Evolutionary conservation across 2,329 filamentous ascomycete genomes (phyloP), one percentile per base, ranked within the genome.

Genomic region (Aciculosporium take): DNA sequence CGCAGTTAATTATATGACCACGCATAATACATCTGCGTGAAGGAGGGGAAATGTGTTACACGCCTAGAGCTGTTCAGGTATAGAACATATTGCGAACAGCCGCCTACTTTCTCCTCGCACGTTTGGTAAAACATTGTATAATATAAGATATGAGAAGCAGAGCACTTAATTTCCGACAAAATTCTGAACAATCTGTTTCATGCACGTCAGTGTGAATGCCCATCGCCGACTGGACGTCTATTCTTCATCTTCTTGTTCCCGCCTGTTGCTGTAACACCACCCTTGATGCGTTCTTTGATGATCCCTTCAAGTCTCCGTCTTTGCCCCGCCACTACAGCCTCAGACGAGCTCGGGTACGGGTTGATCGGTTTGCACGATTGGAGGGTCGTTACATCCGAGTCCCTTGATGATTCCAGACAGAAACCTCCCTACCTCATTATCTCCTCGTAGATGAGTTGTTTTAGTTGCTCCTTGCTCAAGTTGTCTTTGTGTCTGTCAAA

Each of bases 401-500:
- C n/a, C 18, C 18, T 8, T 29, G 12, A 23, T 5, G 13, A n/a
- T 30, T 36, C n/a, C 25, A 24, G 24, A 17, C 3, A 13, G 8
- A 9, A 32, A 1, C 7, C 23, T 7, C 4, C 51, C 55, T 56
- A 77, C 60, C 73, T 69, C 73, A 77, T 96, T 56, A 96, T 96
- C 69, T 98, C 91, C 62, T 95, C 80, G 67, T 89, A 98, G 64
- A 98, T 98, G 60, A 98, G 72, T 57, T 91, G 75, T 72, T 96
- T 96, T 62, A 98, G 66, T 66, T 98, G 87, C 68, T 98, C 91
- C 69, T 98, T 98, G 71, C 84, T 95, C 57, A 98, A 67, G 56
- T 82, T 91, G 63, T 98, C 91, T 78, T 98, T 98, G 73, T 96
- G 94, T 75, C 95, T 95, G 67, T 98, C 91, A 63, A 98, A 98